Conservation (phyloP, 2,329 filamentous ascomycete species). For the Diaporthe amygdali region DNA sequence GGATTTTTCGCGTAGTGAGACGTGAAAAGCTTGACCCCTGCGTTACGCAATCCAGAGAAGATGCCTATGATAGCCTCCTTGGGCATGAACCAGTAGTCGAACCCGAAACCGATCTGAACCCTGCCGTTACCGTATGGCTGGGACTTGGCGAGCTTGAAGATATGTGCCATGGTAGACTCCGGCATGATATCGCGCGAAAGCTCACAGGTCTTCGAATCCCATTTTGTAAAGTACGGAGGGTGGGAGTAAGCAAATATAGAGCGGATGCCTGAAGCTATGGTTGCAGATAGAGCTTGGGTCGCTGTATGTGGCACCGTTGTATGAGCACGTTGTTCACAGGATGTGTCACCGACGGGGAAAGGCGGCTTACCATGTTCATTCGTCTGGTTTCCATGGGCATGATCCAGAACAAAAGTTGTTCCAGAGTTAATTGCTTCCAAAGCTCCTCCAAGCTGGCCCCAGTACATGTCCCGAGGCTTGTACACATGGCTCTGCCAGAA, state of each 20-base stretch:
- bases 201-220: not conserved
- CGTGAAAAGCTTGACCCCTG: not conserved
- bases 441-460: not conserved
- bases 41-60: not conserved
- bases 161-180: not conserved
- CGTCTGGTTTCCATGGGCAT: not conserved
- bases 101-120: not conserved
- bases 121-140: not conserved
- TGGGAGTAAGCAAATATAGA: not conserved
- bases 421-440: not conserved
- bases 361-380: not conserved
- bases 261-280: not conserved
- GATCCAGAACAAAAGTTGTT: not conserved
- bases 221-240: not conserved
- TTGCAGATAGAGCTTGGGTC: not conserved
- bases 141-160: not conserved
- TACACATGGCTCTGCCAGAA: not conserved
- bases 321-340: not conserved
- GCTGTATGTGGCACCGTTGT: not conserved
- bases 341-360: not conserved
- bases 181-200: not conserved
- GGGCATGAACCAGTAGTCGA: constrained; percentile 1
- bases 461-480: not conserved
- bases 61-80: not conserved
- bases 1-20: not conserved